phyloP scores from a whole-genome alignment of 1,284 basidiomycete genomes.

The Ceratobasidium sp. region DNA sequence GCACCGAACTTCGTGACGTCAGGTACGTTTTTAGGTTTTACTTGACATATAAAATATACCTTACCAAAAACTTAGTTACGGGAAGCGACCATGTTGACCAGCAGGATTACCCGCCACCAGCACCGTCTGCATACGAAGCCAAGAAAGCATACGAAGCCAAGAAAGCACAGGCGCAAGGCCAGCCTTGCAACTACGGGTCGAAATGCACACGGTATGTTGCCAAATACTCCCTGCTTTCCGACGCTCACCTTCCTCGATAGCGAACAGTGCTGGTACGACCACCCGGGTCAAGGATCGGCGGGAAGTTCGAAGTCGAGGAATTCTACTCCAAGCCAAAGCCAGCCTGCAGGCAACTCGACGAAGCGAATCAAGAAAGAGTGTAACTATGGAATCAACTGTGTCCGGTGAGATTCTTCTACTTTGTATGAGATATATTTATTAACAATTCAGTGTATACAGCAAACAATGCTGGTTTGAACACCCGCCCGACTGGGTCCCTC shows the following conservation, averaged over 20 bases:
- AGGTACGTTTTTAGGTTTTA: too few species aligned
- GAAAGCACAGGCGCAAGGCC: background rate
- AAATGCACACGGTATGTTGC: constrained; percentile 21
- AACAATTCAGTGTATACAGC: background rate
- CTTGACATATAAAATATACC: too few species aligned
- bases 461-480: constrained; percentile 18
- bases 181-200: constrained; percentile 7
- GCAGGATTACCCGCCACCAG: too few species aligned
- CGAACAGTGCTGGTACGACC: constrained; percentile 12
- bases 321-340: background rate
- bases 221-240: too few species aligned
- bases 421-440: background rate
- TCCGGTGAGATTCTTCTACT: constrained; percentile 6
- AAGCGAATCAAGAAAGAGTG: constrained; percentile 4
- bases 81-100: too few species aligned
- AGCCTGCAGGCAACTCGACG: background rate
- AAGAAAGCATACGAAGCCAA: background rate
- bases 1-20: too few species aligned
- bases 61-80: too few species aligned
- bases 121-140: too few species aligned
- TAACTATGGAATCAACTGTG: background rate
- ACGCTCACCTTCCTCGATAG: background rate
- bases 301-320: background rate
- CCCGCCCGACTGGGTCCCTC: constrained; percentile 5
- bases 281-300: background rate